These are phyloP conservation scores for Heliocybe sulcata DNA, from an alignment of 1,284 basidiomycete genomes.

Conservation along the genomic window DNA sequence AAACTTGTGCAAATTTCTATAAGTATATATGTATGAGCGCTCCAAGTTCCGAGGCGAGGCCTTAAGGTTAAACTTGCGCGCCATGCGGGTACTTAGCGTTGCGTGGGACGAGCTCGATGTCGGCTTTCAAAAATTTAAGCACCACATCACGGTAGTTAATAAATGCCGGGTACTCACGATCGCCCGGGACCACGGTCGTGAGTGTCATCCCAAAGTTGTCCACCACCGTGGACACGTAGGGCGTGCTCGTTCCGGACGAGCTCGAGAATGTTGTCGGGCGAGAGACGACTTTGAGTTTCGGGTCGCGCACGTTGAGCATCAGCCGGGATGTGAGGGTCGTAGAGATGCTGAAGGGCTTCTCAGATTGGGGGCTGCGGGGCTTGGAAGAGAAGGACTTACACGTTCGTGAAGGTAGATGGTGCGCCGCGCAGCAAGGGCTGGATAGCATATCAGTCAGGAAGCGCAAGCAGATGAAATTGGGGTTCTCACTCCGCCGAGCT, in stretches of 20 bases:
- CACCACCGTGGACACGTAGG: neutral
- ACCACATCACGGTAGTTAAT: too few relatives aligned
- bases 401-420: constrained; percentile 9
- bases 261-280: neutral
- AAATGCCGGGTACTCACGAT: too few relatives aligned
- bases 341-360: constrained; percentile 5
- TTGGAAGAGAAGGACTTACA: constrained; percentile 7
- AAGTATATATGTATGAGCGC: too few relatives aligned
- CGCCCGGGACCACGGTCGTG: neutral
- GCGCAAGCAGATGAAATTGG: neutral
- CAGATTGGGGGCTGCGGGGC: neutral
- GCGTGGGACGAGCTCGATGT: neutral
- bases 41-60: too few relatives aligned
- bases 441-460: neutral
- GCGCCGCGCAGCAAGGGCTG: constrained; percentile 9
- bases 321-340: constrained; percentile 12
- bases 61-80: too few relatives aligned
- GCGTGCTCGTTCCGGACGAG: neutral
- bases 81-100: too few relatives aligned
- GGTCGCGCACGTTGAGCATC: constrained; percentile 14
- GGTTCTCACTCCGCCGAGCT: neutral
- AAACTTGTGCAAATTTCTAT: too few relatives aligned
- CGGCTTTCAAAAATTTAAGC: too few relatives aligned
- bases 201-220: neutral
- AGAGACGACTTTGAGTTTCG: neutral